Conservation (phyloP, 108 stramenopile genomes). For the Hondaea fermentalgiana region DNA sequence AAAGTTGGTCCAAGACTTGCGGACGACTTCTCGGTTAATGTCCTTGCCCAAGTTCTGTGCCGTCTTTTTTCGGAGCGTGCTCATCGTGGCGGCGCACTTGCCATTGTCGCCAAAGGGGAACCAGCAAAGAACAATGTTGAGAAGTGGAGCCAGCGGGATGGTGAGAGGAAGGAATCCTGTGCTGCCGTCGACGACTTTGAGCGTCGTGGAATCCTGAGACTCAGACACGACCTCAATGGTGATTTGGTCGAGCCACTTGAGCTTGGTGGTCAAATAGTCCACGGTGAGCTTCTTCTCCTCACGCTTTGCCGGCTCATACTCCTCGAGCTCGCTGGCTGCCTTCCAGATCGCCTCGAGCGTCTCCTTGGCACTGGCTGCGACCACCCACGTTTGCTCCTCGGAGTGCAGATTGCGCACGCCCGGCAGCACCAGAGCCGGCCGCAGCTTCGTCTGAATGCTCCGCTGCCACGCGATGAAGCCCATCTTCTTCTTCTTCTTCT, state of each 20-base stretch:
- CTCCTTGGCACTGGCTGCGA: background rate
- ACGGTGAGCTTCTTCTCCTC: background rate
- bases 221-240: background rate
- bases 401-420: constrained; percentile 10
- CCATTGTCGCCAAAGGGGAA: background rate
- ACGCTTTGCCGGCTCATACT: background rate
- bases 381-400: background rate
- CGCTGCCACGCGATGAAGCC: background rate
- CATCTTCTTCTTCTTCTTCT: background rate
- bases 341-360: background rate
- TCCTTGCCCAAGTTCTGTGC: background rate
- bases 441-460: background rate
- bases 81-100: background rate
- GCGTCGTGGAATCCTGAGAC: background rate
- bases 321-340: background rate
- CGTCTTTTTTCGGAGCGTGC: background rate
- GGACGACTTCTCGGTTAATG: background rate
- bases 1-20: background rate
- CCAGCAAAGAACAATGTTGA: background rate
- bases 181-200: background rate
- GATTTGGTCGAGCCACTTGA: constrained; percentile 2
- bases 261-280: background rate
- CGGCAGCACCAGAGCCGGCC: background rate
- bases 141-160: background rate
- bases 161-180: background rate